A percentile compares a stretch with the other conserved stretches of the same genome.
Evolutionary conservation across 179 eudicot genomes (phyloP).

Genomic region (Silene vulgaris): DNA sequence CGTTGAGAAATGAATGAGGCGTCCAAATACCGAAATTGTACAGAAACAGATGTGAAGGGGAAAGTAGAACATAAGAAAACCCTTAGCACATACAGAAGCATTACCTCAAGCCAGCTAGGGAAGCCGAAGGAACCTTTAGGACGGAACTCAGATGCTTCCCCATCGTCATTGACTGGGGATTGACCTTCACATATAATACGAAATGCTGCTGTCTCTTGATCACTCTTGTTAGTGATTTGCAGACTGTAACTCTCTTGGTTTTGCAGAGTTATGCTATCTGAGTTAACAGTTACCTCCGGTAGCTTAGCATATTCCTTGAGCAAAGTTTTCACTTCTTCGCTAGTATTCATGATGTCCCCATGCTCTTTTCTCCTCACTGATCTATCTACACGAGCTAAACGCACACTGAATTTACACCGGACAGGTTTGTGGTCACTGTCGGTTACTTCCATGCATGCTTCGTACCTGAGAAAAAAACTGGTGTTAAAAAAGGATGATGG

Average conservation of each 20-base stretch:
- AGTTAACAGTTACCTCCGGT: conserved; percentile 58
- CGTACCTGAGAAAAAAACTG: conserved; percentile 47
- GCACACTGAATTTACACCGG: conserved; percentile 74
- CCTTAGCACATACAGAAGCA: conserved; percentile 9
- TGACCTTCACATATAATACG: conserved; percentile 67
- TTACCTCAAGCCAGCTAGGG: conserved; percentile 95
- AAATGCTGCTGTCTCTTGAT: conserved; percentile 44
- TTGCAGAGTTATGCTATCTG: conserved; percentile 52
- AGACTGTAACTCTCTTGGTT: conserved; percentile 57
- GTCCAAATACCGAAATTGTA: background rate
- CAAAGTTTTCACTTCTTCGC: conserved; percentile 41
- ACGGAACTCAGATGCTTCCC: conserved; percentile 40
- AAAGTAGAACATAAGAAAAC: background rate
- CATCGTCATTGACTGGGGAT: conserved; percentile 40
- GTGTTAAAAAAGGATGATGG: conserved; percentile 5
- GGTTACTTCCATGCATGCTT: conserved; percentile 93
- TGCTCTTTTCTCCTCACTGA: conserved; percentile 80
- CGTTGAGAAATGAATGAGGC: background rate
- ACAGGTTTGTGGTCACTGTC: conserved; percentile 99
- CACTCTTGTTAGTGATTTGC: conserved; percentile 54
- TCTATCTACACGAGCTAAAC: conserved; percentile 78
- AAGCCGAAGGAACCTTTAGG: conserved; percentile 78
- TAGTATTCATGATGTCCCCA: conserved; percentile 56
- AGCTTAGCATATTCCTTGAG: conserved; percentile 48
- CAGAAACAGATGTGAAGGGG: too few species aligned